These are phyloP conservation scores for Linum usitatissimum DNA, from an alignment of 345 rosid genomes.

Conservation along the genomic window DNA sequence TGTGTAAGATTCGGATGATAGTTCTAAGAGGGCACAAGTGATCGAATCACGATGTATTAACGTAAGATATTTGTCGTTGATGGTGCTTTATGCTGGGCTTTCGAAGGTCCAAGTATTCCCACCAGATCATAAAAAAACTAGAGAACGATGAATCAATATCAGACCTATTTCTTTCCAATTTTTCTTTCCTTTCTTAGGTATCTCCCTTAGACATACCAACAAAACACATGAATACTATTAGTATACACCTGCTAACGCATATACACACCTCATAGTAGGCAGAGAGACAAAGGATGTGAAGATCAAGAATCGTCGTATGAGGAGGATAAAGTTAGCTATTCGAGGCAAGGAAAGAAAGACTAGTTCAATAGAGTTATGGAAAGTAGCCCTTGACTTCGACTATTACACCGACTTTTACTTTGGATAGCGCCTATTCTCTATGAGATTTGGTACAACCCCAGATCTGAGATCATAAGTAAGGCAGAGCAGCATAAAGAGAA, in stretches of 20 bases:
- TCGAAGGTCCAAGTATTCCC: conserved; percentile 1
- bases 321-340: not conserved
- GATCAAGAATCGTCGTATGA: not conserved
- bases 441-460: conserved; percentile 1
- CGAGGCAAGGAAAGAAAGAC: not conserved
- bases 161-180: not conserved
- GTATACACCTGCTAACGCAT: no score
- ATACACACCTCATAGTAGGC: no score
- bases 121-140: not conserved
- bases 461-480: not conserved
- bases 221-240: no score
- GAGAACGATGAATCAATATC: not conserved
- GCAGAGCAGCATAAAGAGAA: not conserved
- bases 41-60: not conserved
- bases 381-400: not conserved
- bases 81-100: conserved; percentile 1
- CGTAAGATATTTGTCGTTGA: conserved; percentile 1
- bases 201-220: not conserved
- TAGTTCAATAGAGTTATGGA: not conserved
- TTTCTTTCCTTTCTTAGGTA: not conserved
- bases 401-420: not conserved
- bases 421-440: not conserved
- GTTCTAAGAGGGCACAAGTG: no score
- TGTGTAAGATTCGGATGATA: no score
- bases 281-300: no score